These are phyloP conservation scores for Tubosaeta sp. DNA, from an alignment of 768 basidiomycete species.

Conservation along the genomic window DNA sequence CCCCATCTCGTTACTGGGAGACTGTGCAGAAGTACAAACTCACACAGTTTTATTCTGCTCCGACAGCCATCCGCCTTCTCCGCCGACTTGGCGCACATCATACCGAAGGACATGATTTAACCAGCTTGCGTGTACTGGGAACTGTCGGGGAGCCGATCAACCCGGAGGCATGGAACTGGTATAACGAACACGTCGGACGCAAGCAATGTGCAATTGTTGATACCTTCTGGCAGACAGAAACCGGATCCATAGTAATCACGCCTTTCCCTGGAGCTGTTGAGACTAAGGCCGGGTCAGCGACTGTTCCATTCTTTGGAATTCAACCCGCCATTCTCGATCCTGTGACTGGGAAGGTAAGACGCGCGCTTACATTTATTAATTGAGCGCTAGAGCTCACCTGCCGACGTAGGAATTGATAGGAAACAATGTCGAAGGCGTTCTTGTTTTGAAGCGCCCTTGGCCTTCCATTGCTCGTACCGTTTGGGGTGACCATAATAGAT, in stretches of 20 bases:
- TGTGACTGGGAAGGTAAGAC: conserved; percentile 57
- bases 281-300: conserved; percentile 95
- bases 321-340: conserved; percentile 87
- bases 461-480: conserved; percentile 93
- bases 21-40: conserved; percentile 88
- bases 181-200: conserved; percentile 90
- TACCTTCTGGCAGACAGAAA: conserved; percentile 98
- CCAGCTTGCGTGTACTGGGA: conserved; percentile 80
- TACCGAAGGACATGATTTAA: conserved; percentile 78
- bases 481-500: conserved; percentile 87
- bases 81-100: conserved; percentile 83
- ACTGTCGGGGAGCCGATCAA: conserved; percentile 98
- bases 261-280: conserved; percentile 95
- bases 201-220: conserved; percentile 90
- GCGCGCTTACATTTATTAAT: not conserved
- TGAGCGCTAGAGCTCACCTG: not conserved
- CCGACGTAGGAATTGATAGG: conserved; percentile 59
- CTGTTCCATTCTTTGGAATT: conserved; percentile 97
- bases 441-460: conserved; percentile 86
- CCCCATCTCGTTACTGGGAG: conserved; percentile 96
- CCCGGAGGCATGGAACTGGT: conserved; percentile 99
- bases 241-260: conserved; percentile 91
- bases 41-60: conserved; percentile 95
- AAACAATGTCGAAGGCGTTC: conserved; percentile 85
- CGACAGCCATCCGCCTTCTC: conserved; percentile 91